Evolutionary conservation across 2,329 filamentous ascomycete species (phyloP).

Genomic region (Laburnicola sp.): DNA sequence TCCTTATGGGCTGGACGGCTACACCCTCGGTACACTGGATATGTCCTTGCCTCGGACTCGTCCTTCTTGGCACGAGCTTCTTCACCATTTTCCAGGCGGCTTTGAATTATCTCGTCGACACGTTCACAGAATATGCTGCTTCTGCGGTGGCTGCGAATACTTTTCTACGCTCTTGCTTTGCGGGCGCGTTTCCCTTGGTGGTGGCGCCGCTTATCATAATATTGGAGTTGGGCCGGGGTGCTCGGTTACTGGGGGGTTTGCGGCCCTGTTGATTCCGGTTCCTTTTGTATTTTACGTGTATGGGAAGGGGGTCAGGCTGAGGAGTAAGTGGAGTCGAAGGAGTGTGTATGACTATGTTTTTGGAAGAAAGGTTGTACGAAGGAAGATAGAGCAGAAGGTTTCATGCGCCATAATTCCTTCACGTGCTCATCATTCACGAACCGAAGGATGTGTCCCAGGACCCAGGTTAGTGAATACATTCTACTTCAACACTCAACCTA

Average conservation of each 20-base stretch:
- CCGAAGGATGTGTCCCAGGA: no score
- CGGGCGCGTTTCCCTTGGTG: constrained; percentile 55
- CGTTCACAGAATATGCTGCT: constrained; percentile 74
- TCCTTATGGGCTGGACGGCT: constrained; percentile 71
- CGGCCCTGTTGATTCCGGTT: constrained; percentile 50
- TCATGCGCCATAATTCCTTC: no score
- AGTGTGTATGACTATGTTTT: constrained; percentile 37
- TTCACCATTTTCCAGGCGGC: constrained; percentile 79
- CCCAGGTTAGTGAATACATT: no score
- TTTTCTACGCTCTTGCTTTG: constrained; percentile 65
- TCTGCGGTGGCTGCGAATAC: constrained; percentile 82
- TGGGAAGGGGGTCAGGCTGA: constrained; percentile 27
- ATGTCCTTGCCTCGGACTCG: constrained; percentile 70
- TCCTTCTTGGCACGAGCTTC: constrained; percentile 72
- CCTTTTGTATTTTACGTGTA: constrained; percentile 35
- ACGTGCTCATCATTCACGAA: no score
- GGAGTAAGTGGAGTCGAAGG: constrained; percentile 31
- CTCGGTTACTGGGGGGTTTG: constrained; percentile 62
- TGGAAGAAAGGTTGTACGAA: no score
- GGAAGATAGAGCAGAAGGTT: no score
- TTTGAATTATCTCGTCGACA: constrained; percentile 61
- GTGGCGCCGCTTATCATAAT: constrained; percentile 61
- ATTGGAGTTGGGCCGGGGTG: constrained; percentile 67
- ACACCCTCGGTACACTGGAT: constrained; percentile 69
- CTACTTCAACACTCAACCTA: no score